Percentiles rank a stretch among this genome's conserved stretches.
Evolutionary conservation across 2,329 filamentous ascomycete species (phyloP).

Genomic region (Epicoccum sorghinum): DNA sequence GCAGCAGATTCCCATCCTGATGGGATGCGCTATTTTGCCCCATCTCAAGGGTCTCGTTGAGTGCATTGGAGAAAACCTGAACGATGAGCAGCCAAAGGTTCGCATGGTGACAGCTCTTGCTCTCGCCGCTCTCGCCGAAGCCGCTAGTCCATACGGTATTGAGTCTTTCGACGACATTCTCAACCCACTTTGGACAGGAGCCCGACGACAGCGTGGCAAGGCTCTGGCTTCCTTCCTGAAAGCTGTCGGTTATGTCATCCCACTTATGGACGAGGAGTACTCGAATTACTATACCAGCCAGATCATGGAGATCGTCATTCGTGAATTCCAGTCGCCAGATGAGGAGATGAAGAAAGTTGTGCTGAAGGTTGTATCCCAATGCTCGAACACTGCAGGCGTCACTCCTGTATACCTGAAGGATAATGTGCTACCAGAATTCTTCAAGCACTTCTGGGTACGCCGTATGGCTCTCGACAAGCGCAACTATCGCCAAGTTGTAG

Average conservation of each 20-base stretch:
- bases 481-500: slow-evolving; percentile 97
- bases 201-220: slow-evolving; percentile 94
- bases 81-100: slow-evolving; percentile 97
- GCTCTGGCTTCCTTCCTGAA: slow-evolving; percentile 95
- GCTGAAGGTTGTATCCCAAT: slow-evolving; percentile 95
- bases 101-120: slow-evolving; percentile 94
- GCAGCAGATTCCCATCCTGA: slow-evolving; percentile 97
- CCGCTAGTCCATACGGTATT: slow-evolving; percentile 97
- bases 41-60: slow-evolving; percentile 96
- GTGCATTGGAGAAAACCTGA: slow-evolving; percentile 93
- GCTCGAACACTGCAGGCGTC: slow-evolving; percentile 91
- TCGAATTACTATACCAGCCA: slow-evolving; percentile 98
- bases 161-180: slow-evolving; percentile 98
- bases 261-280: slow-evolving; percentile 99
- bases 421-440: slow-evolving; percentile 92
- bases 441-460: slow-evolving; percentile 98
- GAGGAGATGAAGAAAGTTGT: slow-evolving; percentile 99
- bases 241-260: slow-evolving; percentile 97
- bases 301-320: slow-evolving; percentile 97
- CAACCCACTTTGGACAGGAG: slow-evolving; percentile 95
- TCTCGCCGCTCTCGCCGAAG: slow-evolving; percentile 92
- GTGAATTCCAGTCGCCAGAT: slow-evolving; percentile 95
- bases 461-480: slow-evolving; percentile 97
- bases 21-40: slow-evolving; percentile 95
- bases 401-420: slow-evolving; percentile 95